Conservation (phyloP, 1,139 yeast species). For the Debaryomycetaceae sp. region DNA sequence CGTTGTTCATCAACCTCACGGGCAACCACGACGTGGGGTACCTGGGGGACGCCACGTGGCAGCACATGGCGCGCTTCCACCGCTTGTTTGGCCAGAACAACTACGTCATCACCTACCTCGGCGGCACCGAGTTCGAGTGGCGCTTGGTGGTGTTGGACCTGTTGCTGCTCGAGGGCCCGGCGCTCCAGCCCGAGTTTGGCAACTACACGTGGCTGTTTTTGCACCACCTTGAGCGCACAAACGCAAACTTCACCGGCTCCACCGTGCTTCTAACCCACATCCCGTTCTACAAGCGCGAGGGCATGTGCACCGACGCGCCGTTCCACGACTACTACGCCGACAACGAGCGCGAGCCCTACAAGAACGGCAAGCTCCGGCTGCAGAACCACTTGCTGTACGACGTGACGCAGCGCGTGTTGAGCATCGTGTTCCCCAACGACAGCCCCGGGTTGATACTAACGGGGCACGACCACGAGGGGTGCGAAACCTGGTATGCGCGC, state of each 20-base stretch:
- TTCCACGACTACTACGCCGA: constrained; percentile 56
- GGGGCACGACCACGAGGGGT: constrained; percentile 97
- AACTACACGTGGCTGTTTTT: constrained; percentile 71
- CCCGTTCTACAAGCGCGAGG: constrained; percentile 77
- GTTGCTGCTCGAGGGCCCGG: constrained; percentile 86
- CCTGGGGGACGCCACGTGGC: constrained; percentile 91
- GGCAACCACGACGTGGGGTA: constrained; percentile 98
- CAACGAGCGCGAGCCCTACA: constrained; percentile 57
- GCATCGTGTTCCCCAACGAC: constrained; percentile 60
- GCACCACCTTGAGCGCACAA: constrained; percentile 46
- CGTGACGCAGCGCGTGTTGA: constrained; percentile 61
- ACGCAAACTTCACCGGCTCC: constrained; percentile 58
- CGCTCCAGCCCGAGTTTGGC: constrained; percentile 66
- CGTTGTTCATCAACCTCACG: constrained; percentile 72
- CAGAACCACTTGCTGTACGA: constrained; percentile 79
- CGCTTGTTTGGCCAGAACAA: constrained; percentile 78
- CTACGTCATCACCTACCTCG: constrained; percentile 67
- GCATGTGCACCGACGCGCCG: constrained; percentile 86
- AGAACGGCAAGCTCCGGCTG: constrained; percentile 67
- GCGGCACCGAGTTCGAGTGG: constrained; percentile 64
- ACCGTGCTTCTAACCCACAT: constrained; percentile 85
- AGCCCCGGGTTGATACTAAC: constrained; percentile 78
- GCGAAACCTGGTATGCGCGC: constrained; percentile 62
- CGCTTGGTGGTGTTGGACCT: constrained; percentile 83
- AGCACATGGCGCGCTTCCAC: constrained; percentile 78